Base-by-base conservation (phyloP, 2,329 filamentous ascomycete species). In the Colletotrichum karsti region DNA sequence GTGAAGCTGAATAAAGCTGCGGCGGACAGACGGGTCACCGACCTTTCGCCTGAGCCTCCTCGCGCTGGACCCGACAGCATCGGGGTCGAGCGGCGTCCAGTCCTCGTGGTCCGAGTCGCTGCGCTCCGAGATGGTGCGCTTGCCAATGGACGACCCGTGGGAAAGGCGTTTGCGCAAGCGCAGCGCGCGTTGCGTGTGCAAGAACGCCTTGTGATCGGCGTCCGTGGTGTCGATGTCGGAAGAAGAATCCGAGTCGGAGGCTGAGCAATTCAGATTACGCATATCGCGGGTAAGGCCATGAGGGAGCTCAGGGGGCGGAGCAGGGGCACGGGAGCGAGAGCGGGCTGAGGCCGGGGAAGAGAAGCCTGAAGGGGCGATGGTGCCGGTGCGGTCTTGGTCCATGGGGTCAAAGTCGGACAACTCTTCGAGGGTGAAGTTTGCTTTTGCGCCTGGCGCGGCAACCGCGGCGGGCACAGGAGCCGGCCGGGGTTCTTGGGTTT, bases 81-180 rank as follows among this genome's bases (percentile, higher is more conserved):
- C 80, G 12, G 81, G 77, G 63, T 80, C 77, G 18, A 70, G 56
- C 13, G 68, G 58, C 35, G 60, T 61, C 51, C 77, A 67, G 54
- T 81, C 79, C 53, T 82, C 80, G 9, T 72, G 74, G 67, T 86
- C 85, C 8, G 83, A 84, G 69, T 86, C 85, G 73, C 84, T 86
- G 63, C 86, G 81, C 73, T 87, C 85, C 73, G 82, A 85, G 70
- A 87, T 83, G 26, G 84, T 87, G 39, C 85, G 80, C 77, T 88
- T 88, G 70, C 84, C 84, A 60, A 87, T 83, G 75, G 84, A 87
- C 71, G 85, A 87, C 51, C 85, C 85, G 71, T 83, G 82, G 58
- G 82, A 86, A 74, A 85, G 81, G 24, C 85, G 79, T 42, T 81
- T 81, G 33, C 78, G 78, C 57, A 84, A 80, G 59, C 77, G 81